Base-by-base conservation (phyloP, 1,139 yeast species). In the Spathaspora jeffriesii region DNA sequence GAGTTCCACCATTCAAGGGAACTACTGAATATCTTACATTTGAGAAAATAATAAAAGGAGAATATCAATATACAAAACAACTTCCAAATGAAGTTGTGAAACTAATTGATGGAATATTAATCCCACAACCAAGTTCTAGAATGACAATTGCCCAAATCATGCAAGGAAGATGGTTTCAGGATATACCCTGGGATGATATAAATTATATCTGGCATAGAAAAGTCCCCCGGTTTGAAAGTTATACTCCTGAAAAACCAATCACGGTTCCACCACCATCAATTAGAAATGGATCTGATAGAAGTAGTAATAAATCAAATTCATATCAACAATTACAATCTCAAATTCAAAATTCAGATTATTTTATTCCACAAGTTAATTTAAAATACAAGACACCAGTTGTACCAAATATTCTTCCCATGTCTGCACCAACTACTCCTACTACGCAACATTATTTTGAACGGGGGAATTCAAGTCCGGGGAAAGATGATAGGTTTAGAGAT, bases 1-100 rank as follows among this genome's bases (percentile, higher is more conserved):
- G 99, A 1, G 79, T 80, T 46, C 99, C 99, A 1, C 99, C 99
- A 10, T 95, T 95, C 70, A 93, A 92, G 62, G 99, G 96, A 0
- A 74, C 87, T n/a, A 93, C 96, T 47, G 99, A 95, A 65, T 95
- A 91, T 61, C 75, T 89, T 49, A 93, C 97, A 0, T 95, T 95
- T 65, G 98, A 95, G 61, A 91, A 92, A 62, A 91, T 95, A 56
- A 87, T 90, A 58, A 85, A 84, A 59, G 79, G 86, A 31, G 95
- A 92, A 53, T 95, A 83, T 65, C 80, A 89, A 3, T 91, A 88
- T 60, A 88, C 88, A 2, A 81, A 84, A 54, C 96, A 96, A 5
- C 69, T 82, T 52, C 78, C 89, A 1, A 45, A 45, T 0, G 73
- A 67, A 4, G 81, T 89, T 1, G 73, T 88, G 42, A 88, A 84